Evolutionary conservation across 371 early-diverging fungal species (phyloP).

Genomic region (Scutellospora calospora): DNA sequence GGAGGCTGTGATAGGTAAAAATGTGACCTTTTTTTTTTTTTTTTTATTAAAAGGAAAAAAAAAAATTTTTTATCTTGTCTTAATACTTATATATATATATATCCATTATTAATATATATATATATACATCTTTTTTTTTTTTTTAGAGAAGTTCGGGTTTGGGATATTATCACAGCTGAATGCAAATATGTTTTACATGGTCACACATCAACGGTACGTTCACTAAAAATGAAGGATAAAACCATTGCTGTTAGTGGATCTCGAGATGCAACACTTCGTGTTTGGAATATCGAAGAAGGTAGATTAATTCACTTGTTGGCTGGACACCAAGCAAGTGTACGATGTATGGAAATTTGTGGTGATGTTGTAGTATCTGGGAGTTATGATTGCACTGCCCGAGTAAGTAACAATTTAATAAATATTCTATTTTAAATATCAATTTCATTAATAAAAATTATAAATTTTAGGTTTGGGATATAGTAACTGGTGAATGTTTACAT

Average conservation of each 20-base stretch:
- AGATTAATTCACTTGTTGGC: conserved; percentile 66
- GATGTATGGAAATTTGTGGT: conserved; percentile 83
- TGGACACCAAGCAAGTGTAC: conserved; percentile 84
- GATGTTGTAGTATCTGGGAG: conserved; percentile 86
- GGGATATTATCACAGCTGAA: conserved; percentile 84
- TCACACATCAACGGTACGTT: conserved; percentile 94
- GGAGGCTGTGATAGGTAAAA: conserved; percentile 83
- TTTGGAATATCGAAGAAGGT: conserved; percentile 87
- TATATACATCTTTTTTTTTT: neutral
- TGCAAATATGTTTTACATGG: conserved; percentile 83
- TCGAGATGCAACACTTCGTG: conserved; percentile 82
- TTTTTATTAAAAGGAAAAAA: conserved; percentile 78
- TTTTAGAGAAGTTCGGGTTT: conserved; percentile 81
- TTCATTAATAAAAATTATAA: neutral
- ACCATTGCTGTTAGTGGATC: conserved; percentile 84
- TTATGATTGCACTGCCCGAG: conserved; percentile 89
- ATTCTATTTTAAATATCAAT: neutral
- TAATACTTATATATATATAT: neutral
- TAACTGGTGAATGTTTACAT: conserved; percentile 74
- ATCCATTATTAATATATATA: conserved; percentile 1
- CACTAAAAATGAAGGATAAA: conserved; percentile 75
- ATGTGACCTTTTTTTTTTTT: neutral
- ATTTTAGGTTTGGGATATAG: conserved; percentile 78
- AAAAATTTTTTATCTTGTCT: neutral
- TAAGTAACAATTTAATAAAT: conserved; percentile 50